Evolutionary conservation across 108 stramenopile species (phyloP).

Genomic region (Skeletonema potamos): DNA sequence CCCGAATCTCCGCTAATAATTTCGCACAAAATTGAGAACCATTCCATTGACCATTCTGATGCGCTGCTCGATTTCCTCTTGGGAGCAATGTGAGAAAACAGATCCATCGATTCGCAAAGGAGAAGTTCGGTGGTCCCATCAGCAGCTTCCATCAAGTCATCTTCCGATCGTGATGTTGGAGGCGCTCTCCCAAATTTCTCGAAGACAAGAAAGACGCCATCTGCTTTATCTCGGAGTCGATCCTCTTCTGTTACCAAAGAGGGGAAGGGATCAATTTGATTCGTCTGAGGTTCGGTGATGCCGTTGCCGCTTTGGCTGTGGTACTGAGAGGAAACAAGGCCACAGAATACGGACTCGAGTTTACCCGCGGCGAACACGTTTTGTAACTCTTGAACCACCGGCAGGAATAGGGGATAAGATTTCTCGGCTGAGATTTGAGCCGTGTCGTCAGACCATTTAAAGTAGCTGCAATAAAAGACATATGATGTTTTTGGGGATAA

Average conservation of each 20-base stretch:
- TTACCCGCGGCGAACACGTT: conserved; percentile 16
- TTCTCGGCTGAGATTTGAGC: not conserved
- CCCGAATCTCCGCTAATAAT: conserved; percentile 51
- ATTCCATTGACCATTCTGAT: conserved; percentile 33
- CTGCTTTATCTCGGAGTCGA: conserved; percentile 15
- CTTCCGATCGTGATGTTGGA: not conserved
- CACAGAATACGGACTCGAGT: conserved; percentile 25
- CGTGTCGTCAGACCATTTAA: conserved; percentile 1
- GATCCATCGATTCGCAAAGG: conserved; percentile 46
- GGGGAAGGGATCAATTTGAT: not conserved
- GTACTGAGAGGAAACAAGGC: conserved; percentile 25
- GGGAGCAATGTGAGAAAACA: conserved; percentile 52
- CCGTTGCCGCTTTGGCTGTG: conserved; percentile 7
- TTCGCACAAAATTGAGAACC: conserved; percentile 75
- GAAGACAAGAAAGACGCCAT: conserved; percentile 2
- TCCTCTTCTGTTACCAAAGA: conserved; percentile 24
- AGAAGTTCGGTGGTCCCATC: conserved; percentile 1
- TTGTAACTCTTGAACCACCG: conserved; percentile 23
- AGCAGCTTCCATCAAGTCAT: conserved; percentile 14
- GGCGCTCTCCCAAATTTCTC: conserved; percentile 20
- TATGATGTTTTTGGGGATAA: not conserved
- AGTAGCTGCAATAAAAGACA: not conserved
- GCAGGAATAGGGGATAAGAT: not conserved
- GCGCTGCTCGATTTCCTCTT: not conserved
- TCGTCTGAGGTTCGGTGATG: not conserved